These are phyloP conservation scores for Fusarium brachygibbosum DNA, from an alignment of 2,329 filamentous ascomycete genomes.

Conservation along the genomic window DNA sequence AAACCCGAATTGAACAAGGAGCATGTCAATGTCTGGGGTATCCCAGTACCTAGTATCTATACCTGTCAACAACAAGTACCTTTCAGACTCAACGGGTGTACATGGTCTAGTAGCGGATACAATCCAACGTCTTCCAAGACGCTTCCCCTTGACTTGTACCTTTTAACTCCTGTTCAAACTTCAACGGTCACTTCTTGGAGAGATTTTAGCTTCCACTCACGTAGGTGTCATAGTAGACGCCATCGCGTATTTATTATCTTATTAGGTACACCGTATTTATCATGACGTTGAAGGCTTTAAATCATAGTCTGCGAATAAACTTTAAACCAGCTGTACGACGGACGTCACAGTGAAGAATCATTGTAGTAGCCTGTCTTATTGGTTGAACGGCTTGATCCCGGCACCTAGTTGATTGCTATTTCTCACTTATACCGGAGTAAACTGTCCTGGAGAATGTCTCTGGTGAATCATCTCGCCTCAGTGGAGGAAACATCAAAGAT, in stretches of 20 bases:
- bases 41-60: constrained; percentile 4
- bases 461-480: not conserved
- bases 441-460: not conserved
- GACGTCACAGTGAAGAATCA: constrained; percentile 16
- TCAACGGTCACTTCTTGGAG: constrained; percentile 1
- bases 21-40: constrained; percentile 5
- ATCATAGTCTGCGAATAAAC: constrained; percentile 3
- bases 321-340: not conserved
- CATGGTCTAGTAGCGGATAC: not conserved
- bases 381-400: not conserved
- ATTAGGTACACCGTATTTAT: no score
- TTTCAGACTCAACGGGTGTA: constrained; percentile 21
- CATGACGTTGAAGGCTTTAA: constrained; percentile 24
- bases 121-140: not conserved
- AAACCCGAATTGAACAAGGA: not conserved
- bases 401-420: not conserved
- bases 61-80: constrained; percentile 7
- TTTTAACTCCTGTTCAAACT: not conserved
- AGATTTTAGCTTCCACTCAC: not conserved
- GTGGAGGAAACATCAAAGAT: not conserved
- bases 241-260: not conserved
- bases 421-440: constrained; percentile 19
- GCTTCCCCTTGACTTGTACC: constrained; percentile 2
- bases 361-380: not conserved
- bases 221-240: constrained; percentile 19